Evolutionary conservation across 106 monocot genomes (phyloP), one percentile per base, ranked within the genome.

Genomic region (Allium cepa): DNA sequence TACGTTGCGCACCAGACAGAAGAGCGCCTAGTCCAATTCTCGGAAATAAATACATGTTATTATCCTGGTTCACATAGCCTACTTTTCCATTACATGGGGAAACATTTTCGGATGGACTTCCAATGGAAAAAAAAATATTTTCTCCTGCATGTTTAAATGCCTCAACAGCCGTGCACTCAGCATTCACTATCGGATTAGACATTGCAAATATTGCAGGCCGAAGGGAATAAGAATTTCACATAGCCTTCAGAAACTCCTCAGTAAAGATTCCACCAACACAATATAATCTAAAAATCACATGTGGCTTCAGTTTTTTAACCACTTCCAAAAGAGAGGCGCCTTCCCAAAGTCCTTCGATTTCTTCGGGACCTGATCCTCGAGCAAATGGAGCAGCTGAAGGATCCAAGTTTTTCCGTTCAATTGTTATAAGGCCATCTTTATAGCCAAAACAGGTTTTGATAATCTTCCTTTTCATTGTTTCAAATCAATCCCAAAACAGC

Each of bases 21-120:
- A 99, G 92, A 75, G 93, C 93, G 53, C 99, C 99, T 77, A 99
- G 70, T 28, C 99, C 99, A 74, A 99, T 85, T 65, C 99, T 92
- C 57, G 99, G 99, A 81, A 99, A 99, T 60, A 99, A 72, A 71
- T 99, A 99, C 99, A 99, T 99, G 73, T 99, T 99, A 73, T 99
- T 99, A 57, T 92, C 99, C 76, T 99, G 99, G 67, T 99, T 99
- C 14, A 85, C 92, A 76, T 83, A 80, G 53, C 99, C 99, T 17
- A 85, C 60, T 78, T 81, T 83, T 52, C 90, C 87, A 72, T 93
- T 77, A 58, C 81, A 92, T 99, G 81, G 69, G 60, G 84, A n/a
- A 69, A 99, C 93, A 81, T 99, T 66, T 64, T 80, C 79, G 70
- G 93, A 99, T 61, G 99, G 99, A 73, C 99, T 99, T 60, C 99